Conservation (phyloP, 148 eudicot genomes). For the Nepenthes gracilis region DNA sequence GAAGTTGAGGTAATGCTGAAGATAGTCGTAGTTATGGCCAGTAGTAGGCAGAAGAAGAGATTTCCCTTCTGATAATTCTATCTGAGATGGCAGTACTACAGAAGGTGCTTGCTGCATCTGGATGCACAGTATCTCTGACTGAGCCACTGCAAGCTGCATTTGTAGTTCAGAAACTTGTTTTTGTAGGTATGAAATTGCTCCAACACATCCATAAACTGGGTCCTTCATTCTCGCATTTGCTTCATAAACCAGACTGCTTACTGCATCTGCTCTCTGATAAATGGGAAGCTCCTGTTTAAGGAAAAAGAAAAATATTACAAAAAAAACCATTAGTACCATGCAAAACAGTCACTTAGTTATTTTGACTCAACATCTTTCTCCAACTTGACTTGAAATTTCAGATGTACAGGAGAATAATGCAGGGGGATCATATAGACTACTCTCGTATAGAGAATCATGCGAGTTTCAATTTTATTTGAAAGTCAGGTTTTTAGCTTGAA, state of each 20-base stretch:
- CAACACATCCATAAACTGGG: conserved; percentile 90
- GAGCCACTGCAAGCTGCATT: conserved; percentile 92
- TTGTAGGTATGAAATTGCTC: conserved; percentile 71
- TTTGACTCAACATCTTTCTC: no score
- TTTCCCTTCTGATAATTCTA: conserved; percentile 19
- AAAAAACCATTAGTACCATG: neutral
- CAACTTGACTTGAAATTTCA: no score
- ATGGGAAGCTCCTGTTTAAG: conserved; percentile 53
- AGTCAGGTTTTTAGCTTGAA: no score
- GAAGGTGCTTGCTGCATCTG: conserved; percentile 70
- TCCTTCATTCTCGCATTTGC: conserved; percentile 76
- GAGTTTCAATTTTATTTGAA: no score
- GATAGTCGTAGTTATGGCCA: conserved; percentile 5
- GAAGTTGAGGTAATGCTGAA: conserved; percentile 30
- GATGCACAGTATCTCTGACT: conserved; percentile 79
- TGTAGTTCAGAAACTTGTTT: conserved; percentile 79
- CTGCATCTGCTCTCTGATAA: conserved; percentile 79
- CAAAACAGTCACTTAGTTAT: neutral
- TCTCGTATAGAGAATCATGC: no score
- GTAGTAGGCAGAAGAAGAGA: conserved; percentile 10
- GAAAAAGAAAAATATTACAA: conserved; percentile 1
- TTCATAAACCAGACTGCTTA: conserved; percentile 78
- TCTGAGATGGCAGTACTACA: conserved; percentile 9
- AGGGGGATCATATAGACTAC: no score
- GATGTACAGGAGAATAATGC: no score